A percentile compares a stretch with the other conserved stretches of the same genome.
Conservation (phyloP, 1,284 basidiomycete species). For the Pholiota adiposa region DNA sequence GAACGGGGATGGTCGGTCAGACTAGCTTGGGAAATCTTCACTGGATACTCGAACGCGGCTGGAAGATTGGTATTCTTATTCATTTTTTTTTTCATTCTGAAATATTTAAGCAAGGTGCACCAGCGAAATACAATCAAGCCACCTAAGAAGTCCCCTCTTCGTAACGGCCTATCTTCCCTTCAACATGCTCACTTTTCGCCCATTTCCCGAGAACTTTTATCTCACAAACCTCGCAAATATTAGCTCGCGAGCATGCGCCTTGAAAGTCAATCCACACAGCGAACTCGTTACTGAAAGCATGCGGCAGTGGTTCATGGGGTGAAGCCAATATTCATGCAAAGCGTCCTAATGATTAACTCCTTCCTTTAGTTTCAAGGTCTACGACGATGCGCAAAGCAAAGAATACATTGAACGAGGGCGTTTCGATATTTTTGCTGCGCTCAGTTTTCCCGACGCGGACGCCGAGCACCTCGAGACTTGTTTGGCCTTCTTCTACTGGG, state of each 20-base stretch:
- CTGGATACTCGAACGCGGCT: too few relatives aligned
- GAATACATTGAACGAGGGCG: slow-evolving; percentile 10
- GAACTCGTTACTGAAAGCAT: slow-evolving; percentile 7
- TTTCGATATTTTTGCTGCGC: slow-evolving; percentile 13
- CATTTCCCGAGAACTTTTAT: slow-evolving; percentile 17
- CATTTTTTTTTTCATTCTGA: too few relatives aligned
- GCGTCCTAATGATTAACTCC: neutral
- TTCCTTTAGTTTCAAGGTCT: slow-evolving; percentile 4
- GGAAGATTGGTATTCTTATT: too few relatives aligned
- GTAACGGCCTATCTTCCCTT: too few relatives aligned
- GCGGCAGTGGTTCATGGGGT: slow-evolving; percentile 13
- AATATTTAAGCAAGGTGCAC: too few relatives aligned
- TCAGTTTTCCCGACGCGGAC: slow-evolving; percentile 17
- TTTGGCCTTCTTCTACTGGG: slow-evolving; percentile 17
- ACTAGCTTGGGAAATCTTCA: too few relatives aligned
- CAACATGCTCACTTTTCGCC: slow-evolving; percentile 12
- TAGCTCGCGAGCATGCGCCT: slow-evolving; percentile 15
- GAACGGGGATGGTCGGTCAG: too few relatives aligned
- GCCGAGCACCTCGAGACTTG: slow-evolving; percentile 14
- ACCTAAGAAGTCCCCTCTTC: too few relatives aligned
- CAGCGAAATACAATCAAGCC: too few relatives aligned
- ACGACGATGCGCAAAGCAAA: neutral
- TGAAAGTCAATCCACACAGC: slow-evolving; percentile 18
- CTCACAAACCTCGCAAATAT: slow-evolving; percentile 21
- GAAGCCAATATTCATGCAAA: neutral